A percentile compares a stretch with the other conserved stretches of the same genome.
These are phyloP conservation scores for Cudoniella acicularis DNA, from an alignment of 495 filamentous ascomycete species.

Conservation along the genomic window DNA sequence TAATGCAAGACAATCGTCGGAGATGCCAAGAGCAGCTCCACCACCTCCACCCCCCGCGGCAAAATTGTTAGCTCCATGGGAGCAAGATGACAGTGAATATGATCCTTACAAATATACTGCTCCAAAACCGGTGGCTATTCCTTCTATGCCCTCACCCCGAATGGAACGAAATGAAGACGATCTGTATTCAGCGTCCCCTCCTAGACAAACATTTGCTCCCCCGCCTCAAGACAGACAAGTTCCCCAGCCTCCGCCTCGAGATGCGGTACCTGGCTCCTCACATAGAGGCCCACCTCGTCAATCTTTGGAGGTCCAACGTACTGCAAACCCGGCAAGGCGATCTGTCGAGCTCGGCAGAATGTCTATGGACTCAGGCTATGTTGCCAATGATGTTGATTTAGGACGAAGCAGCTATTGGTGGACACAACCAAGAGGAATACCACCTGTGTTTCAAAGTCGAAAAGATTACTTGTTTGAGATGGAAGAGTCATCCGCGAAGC, in stretches of 20 bases:
- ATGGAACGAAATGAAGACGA: slow-evolving; percentile 41
- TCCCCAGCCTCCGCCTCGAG: slow-evolving; percentile 35
- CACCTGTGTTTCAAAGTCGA: slow-evolving; percentile 76
- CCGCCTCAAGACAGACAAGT: slow-evolving; percentile 36
- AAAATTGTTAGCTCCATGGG: slow-evolving; percentile 39
- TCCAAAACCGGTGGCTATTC: slow-evolving; percentile 29
- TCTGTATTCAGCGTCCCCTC: slow-evolving; percentile 52
- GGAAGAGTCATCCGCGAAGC: slow-evolving; percentile 69
- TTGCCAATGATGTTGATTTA: slow-evolving; percentile 85
- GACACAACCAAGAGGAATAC: slow-evolving; percentile 68
- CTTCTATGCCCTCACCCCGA: slow-evolving; percentile 16
- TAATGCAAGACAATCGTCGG: slow-evolving; percentile 49
- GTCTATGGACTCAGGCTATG: slow-evolving; percentile 58
- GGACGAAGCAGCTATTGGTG: slow-evolving; percentile 74
- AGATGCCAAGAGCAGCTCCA: slow-evolving; percentile 67
- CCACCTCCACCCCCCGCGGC: slow-evolving; percentile 54
- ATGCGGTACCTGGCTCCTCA: slow-evolving; percentile 37
- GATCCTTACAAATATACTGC: slow-evolving; percentile 68
- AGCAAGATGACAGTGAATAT: slow-evolving; percentile 61
- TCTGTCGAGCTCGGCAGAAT: slow-evolving; percentile 65
- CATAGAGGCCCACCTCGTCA: slow-evolving; percentile 48
- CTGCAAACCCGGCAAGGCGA: slow-evolving; percentile 43
- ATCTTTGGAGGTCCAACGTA: slow-evolving; percentile 66
- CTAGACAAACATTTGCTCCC: slow-evolving; percentile 22
- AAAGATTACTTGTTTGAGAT: slow-evolving; percentile 80